These are phyloP conservation scores for Fusarium sp. DNA, from an alignment of 2,329 filamentous ascomycete genomes.

Conservation along the genomic window DNA sequence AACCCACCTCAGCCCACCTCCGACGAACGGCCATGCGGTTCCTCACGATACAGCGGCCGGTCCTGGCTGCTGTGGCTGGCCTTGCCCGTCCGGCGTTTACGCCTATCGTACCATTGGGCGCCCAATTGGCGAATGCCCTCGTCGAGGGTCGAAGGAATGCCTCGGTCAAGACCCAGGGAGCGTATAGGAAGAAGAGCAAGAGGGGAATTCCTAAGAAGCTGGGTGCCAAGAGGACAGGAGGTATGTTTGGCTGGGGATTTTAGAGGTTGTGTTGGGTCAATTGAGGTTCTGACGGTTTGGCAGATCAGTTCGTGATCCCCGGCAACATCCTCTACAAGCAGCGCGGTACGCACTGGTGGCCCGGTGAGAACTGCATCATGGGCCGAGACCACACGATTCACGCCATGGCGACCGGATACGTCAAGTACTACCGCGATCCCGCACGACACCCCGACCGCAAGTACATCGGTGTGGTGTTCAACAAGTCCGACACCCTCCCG, in stretches of 20 bases:
- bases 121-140: constrained; percentile 53
- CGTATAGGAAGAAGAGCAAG: constrained; percentile 73
- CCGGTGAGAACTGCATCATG: constrained; percentile 95
- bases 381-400: constrained; percentile 97
- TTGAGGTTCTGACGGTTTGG: constrained; percentile 25
- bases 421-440: constrained; percentile 96
- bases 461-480: constrained; percentile 94
- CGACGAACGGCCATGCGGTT: constrained; percentile 57
- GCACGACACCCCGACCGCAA: constrained; percentile 84
- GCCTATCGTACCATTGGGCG: constrained; percentile 33
- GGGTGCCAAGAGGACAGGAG: constrained; percentile 92
- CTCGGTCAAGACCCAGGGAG: constrained; percentile 73
- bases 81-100: constrained; percentile 44
- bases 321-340: constrained; percentile 99
- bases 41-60: constrained; percentile 59
- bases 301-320: constrained; percentile 91
- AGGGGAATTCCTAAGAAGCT: constrained; percentile 81
- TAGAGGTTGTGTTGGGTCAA: background rate
- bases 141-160: constrained; percentile 66
- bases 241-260: constrained; percentile 59
- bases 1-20: constrained; percentile 46
- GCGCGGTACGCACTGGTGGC: constrained; percentile 92
- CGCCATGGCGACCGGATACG: constrained; percentile 85
- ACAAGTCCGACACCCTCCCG: constrained; percentile 84
- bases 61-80: constrained; percentile 54